Conservation (phyloP, 2,329 filamentous ascomycete genomes). For the Diaporthe destruens region DNA sequence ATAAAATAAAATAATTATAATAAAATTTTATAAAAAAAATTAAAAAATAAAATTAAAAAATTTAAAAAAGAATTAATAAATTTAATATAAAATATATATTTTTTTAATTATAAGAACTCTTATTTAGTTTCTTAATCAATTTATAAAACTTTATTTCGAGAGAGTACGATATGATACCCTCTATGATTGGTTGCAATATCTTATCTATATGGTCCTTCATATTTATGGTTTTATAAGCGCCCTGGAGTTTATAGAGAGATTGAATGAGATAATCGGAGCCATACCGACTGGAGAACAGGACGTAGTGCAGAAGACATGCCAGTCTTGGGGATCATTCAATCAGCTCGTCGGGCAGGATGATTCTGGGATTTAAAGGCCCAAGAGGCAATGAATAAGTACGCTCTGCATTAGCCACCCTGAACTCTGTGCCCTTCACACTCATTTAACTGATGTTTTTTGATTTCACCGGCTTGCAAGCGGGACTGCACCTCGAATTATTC, state of each 20-base stretch:
- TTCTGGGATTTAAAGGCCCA: slow-evolving; percentile 43
- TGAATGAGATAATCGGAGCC: slow-evolving; percentile 42
- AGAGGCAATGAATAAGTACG: background rate
- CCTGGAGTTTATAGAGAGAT: slow-evolving; percentile 52
- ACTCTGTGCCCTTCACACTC: background rate
- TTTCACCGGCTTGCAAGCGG: background rate
- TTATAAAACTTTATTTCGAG: too few species aligned
- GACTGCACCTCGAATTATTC: background rate
- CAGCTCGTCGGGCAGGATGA: slow-evolving; percentile 40
- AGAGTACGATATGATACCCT: background rate
- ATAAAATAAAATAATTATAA: too few species aligned
- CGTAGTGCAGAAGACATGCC: slow-evolving; percentile 43
- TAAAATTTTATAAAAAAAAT: too few species aligned
- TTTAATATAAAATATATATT: too few species aligned
- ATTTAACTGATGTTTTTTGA: background rate
- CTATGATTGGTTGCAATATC: background rate
- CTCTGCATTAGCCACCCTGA: background rate
- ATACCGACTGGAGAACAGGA: slow-evolving; percentile 22
- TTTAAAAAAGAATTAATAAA: too few species aligned
- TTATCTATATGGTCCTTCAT: background rate
- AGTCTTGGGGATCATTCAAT: slow-evolving; percentile 43
- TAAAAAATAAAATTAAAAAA: too few species aligned
- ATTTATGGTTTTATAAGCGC: slow-evolving; percentile 35
- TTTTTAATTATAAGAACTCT: too few species aligned
- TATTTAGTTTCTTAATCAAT: too few species aligned